A percentile compares a stretch with the other conserved stretches of the same genome.
These are phyloP conservation scores for Alternaria sp. DNA, from an alignment of 2,329 filamentous ascomycete genomes.

Conservation along the genomic window DNA sequence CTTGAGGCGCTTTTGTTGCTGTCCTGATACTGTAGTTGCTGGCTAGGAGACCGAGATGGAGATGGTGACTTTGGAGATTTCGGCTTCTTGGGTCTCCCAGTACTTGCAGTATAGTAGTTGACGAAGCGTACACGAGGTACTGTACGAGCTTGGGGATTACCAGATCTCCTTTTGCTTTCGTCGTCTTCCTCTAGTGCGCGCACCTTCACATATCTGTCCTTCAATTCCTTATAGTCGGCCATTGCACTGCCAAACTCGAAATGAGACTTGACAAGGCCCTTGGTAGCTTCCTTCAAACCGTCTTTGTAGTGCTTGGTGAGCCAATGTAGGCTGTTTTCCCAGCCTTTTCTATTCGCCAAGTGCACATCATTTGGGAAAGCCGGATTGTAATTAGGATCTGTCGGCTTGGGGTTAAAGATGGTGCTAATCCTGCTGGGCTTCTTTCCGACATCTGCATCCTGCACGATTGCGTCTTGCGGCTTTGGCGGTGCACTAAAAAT, in stretches of 20 bases:
- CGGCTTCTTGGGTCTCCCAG: constrained; percentile 69
- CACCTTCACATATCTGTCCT: constrained; percentile 73
- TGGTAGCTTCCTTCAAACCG: constrained; percentile 73
- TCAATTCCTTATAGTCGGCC: constrained; percentile 77
- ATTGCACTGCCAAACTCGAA: constrained; percentile 84
- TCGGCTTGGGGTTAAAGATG: constrained; percentile 49
- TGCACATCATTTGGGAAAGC: constrained; percentile 78
- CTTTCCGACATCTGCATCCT: constrained; percentile 23
- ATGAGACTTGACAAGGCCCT: constrained; percentile 79
- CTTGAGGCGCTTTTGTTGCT: constrained; percentile 6
- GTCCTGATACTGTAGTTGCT: constrained; percentile 11
- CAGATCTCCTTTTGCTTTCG: constrained; percentile 46
- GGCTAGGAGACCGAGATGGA: constrained; percentile 24
- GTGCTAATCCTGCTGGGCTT: constrained; percentile 47
- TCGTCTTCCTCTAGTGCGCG: constrained; percentile 78
- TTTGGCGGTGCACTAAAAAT: constrained; percentile 67
- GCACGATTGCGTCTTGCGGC: constrained; percentile 35
- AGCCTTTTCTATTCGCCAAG: constrained; percentile 73
- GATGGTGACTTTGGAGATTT: constrained; percentile 54
- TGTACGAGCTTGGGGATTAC: constrained; percentile 37
- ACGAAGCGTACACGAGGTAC: constrained; percentile 75
- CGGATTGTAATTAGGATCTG: constrained; percentile 76
- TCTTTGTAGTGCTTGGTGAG: constrained; percentile 80
- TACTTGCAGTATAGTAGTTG: constrained; percentile 91
- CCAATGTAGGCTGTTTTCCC: constrained; percentile 76